phyloP scores from a whole-genome alignment of 2,329 filamentous ascomycete species.

The Lanzia echinophila region DNA sequence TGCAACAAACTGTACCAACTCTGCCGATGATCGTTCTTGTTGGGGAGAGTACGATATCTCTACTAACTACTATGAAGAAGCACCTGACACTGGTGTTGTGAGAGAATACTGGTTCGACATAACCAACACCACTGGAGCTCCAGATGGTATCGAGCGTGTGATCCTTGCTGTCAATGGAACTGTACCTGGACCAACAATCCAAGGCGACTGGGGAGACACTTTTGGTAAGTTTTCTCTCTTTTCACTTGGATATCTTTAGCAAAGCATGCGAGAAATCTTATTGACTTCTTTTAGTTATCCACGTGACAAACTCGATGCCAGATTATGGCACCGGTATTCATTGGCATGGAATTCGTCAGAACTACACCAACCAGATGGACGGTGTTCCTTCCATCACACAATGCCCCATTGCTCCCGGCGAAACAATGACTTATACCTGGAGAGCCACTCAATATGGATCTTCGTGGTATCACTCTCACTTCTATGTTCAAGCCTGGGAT shows the following conservation, averaged over 20 bases:
- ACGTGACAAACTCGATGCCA: too few relatives aligned
- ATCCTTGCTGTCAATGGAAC: conserved; percentile 28
- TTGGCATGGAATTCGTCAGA: conserved; percentile 42
- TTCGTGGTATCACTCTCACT: conserved; percentile 44
- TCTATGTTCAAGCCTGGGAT: conserved; percentile 41
- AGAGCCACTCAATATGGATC: conserved; percentile 13
- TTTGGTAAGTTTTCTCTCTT: conserved; percentile 26
- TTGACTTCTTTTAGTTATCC: too few relatives aligned
- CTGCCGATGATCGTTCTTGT: conserved; percentile 14
- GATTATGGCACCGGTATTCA: conserved; percentile 35
- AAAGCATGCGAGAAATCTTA: neutral
- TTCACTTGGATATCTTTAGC: neutral
- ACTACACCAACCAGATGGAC: conserved; percentile 35
- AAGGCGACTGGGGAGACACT: conserved; percentile 31
- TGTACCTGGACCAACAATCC: conserved; percentile 27
- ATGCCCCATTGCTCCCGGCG: conserved; percentile 49
- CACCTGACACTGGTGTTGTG: conserved; percentile 39
- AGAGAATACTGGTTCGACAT: conserved; percentile 29
- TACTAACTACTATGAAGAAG: conserved; percentile 32
- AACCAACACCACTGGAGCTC: conserved; percentile 16
- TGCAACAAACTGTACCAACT: neutral
- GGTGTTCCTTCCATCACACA: conserved; percentile 45
- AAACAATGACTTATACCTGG: conserved; percentile 13
- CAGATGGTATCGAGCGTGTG: conserved; percentile 26
- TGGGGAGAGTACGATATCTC: conserved; percentile 44